Percentiles rank a stretch among this genome's conserved stretches.
Evolutionary conservation across 345 rosid genomes (phyloP).

Genomic region (Turnera subulata): DNA sequence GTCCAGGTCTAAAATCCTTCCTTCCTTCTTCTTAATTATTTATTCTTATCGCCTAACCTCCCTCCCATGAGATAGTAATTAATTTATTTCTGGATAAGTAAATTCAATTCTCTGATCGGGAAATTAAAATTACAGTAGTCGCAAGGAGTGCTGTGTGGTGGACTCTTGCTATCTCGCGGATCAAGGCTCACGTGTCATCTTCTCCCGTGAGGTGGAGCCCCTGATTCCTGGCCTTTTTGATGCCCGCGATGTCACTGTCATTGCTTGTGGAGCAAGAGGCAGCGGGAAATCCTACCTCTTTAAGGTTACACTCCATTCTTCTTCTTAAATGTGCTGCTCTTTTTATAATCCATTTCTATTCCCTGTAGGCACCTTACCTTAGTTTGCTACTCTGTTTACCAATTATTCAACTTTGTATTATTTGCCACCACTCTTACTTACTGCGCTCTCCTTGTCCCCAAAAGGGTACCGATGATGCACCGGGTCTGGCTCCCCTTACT

Average conservation of each 20-base stretch:
- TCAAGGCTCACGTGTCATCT: constrained; percentile 33
- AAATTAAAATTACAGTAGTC: constrained; percentile 28
- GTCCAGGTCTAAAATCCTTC: constrained; percentile 25
- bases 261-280: constrained; percentile 70
- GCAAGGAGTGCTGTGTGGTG: constrained; percentile 43
- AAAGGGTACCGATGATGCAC: constrained; percentile 58
- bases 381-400: too few relatives aligned
- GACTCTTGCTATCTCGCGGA: constrained; percentile 52
- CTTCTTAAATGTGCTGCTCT: background rate
- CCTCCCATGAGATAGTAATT: too few relatives aligned
- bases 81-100: too few relatives aligned
- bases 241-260: constrained; percentile 48
- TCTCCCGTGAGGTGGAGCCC: constrained; percentile 53
- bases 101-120: background rate
- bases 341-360: background rate
- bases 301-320: constrained; percentile 36
- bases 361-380: too few relatives aligned
- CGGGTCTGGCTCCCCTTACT: constrained; percentile 45
- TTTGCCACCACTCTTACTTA: too few relatives aligned
- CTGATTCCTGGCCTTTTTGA: constrained; percentile 46
- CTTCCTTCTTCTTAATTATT: background rate
- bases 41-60: background rate
- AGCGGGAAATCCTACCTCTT: constrained; percentile 58
- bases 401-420: too few relatives aligned
- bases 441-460: too few relatives aligned